Conservation (phyloP, 306 rosid genomes). For the Cyamopsis tetragonoloba region DNA sequence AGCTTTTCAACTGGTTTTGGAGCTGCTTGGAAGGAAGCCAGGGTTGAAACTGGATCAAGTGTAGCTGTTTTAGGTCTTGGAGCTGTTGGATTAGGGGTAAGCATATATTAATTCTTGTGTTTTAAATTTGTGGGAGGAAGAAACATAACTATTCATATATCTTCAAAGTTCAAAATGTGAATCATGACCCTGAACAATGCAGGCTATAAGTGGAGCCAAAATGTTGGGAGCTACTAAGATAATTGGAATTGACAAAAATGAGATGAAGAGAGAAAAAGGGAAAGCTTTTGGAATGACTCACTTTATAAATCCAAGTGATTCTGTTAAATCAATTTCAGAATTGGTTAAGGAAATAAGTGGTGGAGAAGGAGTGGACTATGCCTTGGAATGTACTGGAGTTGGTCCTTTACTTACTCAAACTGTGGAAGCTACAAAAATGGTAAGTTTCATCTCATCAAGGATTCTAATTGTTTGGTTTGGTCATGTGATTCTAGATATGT, state of each 20-base stretch:
- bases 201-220: constrained; percentile 49
- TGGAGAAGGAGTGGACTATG: constrained; percentile 63
- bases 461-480: background rate
- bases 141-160: no score
- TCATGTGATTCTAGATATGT: background rate
- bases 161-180: no score
- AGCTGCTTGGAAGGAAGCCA: constrained; percentile 35
- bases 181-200: no score
- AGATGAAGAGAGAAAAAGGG: constrained; percentile 38
- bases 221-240: constrained; percentile 42
- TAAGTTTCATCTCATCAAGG: constrained; percentile 7
- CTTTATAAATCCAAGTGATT: constrained; percentile 33
- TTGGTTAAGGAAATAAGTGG: constrained; percentile 36
- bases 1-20: constrained; percentile 38
- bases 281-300: constrained; percentile 35
- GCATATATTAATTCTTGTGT: background rate
- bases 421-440: constrained; percentile 50
- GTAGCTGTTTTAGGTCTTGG: constrained; percentile 37
- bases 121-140: no score
- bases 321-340: constrained; percentile 35
- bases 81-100: constrained; percentile 39
- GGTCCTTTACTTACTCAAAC: constrained; percentile 35
- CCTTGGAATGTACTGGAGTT: constrained; percentile 49
- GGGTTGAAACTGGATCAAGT: constrained; percentile 24
- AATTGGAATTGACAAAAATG: constrained; percentile 54